phyloP scores from a whole-genome alignment of 495 filamentous ascomycete species.

The Lineolata rhizophorae region DNA sequence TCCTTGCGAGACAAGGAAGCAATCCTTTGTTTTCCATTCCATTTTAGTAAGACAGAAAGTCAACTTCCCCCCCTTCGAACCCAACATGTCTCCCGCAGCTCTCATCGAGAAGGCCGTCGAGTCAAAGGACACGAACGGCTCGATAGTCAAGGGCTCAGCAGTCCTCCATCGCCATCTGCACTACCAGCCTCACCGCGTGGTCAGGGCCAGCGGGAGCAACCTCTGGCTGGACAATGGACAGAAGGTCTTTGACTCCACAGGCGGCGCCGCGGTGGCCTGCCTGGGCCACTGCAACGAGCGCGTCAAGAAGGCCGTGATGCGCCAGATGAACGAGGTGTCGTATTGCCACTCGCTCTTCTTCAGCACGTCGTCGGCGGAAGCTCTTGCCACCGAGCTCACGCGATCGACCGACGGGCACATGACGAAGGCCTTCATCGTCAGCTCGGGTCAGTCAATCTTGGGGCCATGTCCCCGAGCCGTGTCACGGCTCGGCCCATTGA shows the following conservation, averaged over 20 bases:
- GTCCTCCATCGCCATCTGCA: constrained; percentile 14
- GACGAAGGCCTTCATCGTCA: constrained; percentile 24
- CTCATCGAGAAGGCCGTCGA: too few relatives aligned
- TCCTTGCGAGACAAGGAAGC: too few relatives aligned
- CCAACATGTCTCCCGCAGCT: too few relatives aligned
- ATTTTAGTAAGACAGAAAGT: too few relatives aligned
- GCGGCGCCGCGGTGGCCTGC: constrained; percentile 19
- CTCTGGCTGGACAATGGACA: constrained; percentile 13
- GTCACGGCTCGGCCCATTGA: too few relatives aligned
- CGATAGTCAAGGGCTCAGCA: too few relatives aligned
- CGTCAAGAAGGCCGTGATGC: constrained; percentile 6
- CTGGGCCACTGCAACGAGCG: constrained; percentile 17
- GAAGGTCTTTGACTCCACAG: constrained; percentile 17
- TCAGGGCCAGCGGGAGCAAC: constrained; percentile 9
- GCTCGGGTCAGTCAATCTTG: constrained; percentile 42
- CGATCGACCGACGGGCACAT: constrained; percentile 9
- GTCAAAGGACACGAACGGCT: too few relatives aligned
- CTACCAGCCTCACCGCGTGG: constrained; percentile 8
- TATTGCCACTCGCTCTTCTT: constrained; percentile 8
- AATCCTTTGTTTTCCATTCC: too few relatives aligned
- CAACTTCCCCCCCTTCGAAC: too few relatives aligned
- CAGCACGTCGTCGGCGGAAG: constrained; percentile 14
- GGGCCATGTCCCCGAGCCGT: too few relatives aligned
- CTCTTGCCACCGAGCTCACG: constrained; percentile 21
- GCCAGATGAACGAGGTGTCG: constrained; percentile 3